Evolutionary conservation across 78 protist species (phyloP).

Genomic region (Dictyostelium brefeldianum): DNA sequence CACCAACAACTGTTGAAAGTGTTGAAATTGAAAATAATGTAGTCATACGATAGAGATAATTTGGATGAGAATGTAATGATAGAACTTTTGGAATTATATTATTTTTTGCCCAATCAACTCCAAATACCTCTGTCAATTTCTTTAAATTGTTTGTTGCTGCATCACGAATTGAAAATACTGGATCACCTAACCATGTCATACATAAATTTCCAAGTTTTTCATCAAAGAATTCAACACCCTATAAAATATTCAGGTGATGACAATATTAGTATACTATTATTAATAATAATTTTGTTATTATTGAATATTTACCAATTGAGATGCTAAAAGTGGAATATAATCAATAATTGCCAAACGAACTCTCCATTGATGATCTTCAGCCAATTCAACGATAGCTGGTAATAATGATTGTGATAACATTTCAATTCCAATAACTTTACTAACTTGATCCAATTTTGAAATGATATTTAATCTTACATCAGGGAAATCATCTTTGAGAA

Average conservation of each 20-base stretch:
- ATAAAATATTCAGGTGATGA: too few species aligned
- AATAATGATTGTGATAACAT: slow-evolving; percentile 89
- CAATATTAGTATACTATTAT: not conserved
- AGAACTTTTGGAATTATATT: slow-evolving; percentile 90
- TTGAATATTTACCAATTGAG: slow-evolving; percentile 40
- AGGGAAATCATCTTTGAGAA: slow-evolving; percentile 93
- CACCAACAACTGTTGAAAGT: slow-evolving; percentile 86
- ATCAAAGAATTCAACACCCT: slow-evolving; percentile 92
- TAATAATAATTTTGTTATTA: not conserved
- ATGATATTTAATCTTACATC: slow-evolving; percentile 96
- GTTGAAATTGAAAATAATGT: slow-evolving; percentile 88
- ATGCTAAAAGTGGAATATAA: slow-evolving; percentile 93
- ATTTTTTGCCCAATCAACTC: slow-evolving; percentile 93
- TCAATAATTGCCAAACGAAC: slow-evolving; percentile 96
- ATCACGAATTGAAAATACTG: slow-evolving; percentile 93
- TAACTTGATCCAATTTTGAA: slow-evolving; percentile 88
- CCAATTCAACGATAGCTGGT: slow-evolving; percentile 96
- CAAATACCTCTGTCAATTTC: slow-evolving; percentile 89
- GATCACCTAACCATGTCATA: slow-evolving; percentile 94
- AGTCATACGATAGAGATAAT: slow-evolving; percentile 96
- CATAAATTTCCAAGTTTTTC: slow-evolving; percentile 89
- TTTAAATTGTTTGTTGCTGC: slow-evolving; percentile 89
- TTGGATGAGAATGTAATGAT: slow-evolving; percentile 76
- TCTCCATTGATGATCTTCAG: slow-evolving; percentile 97
- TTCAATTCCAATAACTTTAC: slow-evolving; percentile 93